Conservation (phyloP, 805 yeast species). For the Candida bentonensis region DNA sequence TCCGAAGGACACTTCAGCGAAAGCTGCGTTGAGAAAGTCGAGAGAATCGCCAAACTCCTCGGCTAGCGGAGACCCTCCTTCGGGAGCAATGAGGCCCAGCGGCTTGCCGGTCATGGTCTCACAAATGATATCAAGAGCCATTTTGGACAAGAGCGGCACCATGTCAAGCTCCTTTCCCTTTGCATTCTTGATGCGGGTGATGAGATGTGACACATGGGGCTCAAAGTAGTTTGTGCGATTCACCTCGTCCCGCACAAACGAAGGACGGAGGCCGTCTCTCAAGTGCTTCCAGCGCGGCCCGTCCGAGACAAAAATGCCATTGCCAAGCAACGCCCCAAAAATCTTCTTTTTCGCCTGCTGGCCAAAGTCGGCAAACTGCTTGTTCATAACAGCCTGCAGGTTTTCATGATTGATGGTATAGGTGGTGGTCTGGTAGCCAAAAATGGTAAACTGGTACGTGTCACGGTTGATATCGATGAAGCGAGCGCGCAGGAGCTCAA, state of each 20-base stretch:
- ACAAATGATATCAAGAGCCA: slow-evolving; percentile 18
- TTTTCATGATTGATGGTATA: slow-evolving; percentile 18
- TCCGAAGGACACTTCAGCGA: slow-evolving; percentile 13
- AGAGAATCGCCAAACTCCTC: slow-evolving; percentile 14
- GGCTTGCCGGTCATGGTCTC: slow-evolving; percentile 17
- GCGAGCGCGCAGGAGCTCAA: not conserved
- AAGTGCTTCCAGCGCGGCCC: slow-evolving; percentile 25
- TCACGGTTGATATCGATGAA: not conserved
- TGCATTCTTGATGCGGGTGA: slow-evolving; percentile 3
- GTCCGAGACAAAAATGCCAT: slow-evolving; percentile 24
- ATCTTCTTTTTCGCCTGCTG: slow-evolving; percentile 16
- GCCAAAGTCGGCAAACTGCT: slow-evolving; percentile 18
- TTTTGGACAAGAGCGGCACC: slow-evolving; percentile 9
- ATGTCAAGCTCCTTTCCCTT: slow-evolving; percentile 9
- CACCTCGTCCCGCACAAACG: slow-evolving; percentile 21
- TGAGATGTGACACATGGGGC: slow-evolving; percentile 16
- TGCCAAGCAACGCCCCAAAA: slow-evolving; percentile 19
- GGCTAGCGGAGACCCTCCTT: slow-evolving; percentile 10
- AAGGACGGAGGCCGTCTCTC: slow-evolving; percentile 24
- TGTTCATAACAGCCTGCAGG: slow-evolving; percentile 17
- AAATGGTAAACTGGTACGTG: not conserved
- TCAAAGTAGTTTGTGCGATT: slow-evolving; percentile 15
- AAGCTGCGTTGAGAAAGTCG: slow-evolving; percentile 11
- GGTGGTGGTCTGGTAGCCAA: not conserved
- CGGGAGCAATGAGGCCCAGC: slow-evolving; percentile 14